A percentile compares a stretch with the other conserved stretches of the same genome.
phyloP scores from a whole-genome alignment of 2,329 filamentous ascomycete genomes.

The Hymenoscyphus salicellus region DNA sequence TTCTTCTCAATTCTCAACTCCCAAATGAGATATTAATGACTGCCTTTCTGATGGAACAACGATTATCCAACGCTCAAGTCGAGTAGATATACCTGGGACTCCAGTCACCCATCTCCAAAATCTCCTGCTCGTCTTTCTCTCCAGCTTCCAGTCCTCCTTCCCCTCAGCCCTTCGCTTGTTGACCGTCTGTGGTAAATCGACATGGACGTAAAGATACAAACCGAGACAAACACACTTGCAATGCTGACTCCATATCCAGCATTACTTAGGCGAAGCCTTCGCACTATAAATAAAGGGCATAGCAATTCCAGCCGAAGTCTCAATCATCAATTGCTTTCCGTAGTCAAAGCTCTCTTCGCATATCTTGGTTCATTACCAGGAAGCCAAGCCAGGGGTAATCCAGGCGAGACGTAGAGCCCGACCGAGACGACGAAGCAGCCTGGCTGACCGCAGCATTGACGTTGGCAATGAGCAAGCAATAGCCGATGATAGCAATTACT shows the following conservation, averaged over 20 bases:
- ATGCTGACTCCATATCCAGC: slow-evolving; percentile 2
- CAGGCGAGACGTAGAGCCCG: no score
- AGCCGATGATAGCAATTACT: slow-evolving; percentile 44
- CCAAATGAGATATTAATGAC: no score
- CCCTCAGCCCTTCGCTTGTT: slow-evolving; percentile 41
- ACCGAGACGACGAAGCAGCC: slow-evolving; percentile 27
- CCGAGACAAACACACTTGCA: background rate
- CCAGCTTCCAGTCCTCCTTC: slow-evolving; percentile 41
- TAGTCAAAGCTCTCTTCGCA: slow-evolving; percentile 58
- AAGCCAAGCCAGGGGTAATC: slow-evolving; percentile 38
- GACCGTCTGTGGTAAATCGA: slow-evolving; percentile 34
- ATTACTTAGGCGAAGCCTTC: slow-evolving; percentile 18
- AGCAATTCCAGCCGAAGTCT: slow-evolving; percentile 59
- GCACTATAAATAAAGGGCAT: slow-evolving; percentile 53
- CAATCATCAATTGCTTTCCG: slow-evolving; percentile 57
- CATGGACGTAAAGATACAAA: background rate
- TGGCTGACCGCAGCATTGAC: background rate
- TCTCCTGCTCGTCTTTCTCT: slow-evolving; percentile 43
- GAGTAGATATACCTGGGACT: slow-evolving; percentile 36
- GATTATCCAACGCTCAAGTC: background rate
- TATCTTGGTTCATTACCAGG: slow-evolving; percentile 58
- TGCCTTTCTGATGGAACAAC: no score
- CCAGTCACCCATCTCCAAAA: slow-evolving; percentile 43
- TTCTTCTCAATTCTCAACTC: no score
- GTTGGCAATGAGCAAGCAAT: background rate